A percentile compares a stretch with the other conserved stretches of the same genome.
phyloP scores from a whole-genome alignment of 2,329 filamentous ascomycete species.

The Cladosporium oxysporum region DNA sequence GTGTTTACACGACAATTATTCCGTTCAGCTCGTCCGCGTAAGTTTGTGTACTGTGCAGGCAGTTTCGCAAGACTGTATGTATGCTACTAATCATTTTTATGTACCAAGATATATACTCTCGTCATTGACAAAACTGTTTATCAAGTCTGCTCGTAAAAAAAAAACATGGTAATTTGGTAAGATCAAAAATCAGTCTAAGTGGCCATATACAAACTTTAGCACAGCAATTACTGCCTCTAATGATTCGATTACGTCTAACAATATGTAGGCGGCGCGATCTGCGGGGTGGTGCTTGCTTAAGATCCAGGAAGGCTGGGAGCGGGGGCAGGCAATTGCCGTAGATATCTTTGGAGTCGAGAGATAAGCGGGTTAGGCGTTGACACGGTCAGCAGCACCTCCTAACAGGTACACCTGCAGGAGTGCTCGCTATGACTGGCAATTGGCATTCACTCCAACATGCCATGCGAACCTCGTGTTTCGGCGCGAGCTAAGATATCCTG shows the following conservation, averaged over 20 bases:
- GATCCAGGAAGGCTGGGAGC: not conserved
- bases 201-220: not conserved
- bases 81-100: not conserved
- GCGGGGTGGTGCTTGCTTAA: not conserved
- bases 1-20: not conserved
- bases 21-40: not conserved
- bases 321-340: not conserved
- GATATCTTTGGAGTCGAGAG: not conserved
- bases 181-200: not conserved
- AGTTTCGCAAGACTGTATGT: not conserved
- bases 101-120: too few relatives aligned
- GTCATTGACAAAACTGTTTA: not conserved
- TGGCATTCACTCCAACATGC: not conserved
- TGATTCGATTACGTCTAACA: not conserved
- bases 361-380: not conserved
- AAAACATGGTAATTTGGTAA: not conserved
- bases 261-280: not conserved
- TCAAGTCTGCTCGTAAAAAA: not conserved
- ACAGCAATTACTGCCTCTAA: not conserved
- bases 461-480: constrained; percentile 5
- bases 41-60: not conserved
- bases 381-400: not conserved
- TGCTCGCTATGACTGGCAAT: not conserved
- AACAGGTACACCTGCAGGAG: not conserved
- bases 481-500: constrained; percentile 28